Evolutionary conservation across 768 basidiomycete genomes (phyloP), one percentile per base, ranked within the genome.

Genomic region (Cyathus striatus): DNA sequence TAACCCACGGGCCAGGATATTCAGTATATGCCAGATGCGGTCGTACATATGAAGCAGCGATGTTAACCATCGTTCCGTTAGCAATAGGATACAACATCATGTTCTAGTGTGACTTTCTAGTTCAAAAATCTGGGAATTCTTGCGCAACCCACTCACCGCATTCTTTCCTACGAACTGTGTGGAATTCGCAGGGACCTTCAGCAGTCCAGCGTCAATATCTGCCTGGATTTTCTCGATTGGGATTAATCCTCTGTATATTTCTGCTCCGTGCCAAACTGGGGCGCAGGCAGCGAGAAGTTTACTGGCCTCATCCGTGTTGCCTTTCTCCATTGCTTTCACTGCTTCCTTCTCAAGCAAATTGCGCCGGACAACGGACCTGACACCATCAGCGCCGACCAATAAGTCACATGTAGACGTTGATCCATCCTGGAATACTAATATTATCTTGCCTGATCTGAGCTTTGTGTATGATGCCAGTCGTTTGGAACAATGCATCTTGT

Each of bases 71-170:
- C 38, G 58, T 61, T n/a, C 73, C 74, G 36, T 64, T 59, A 2
- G 74, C 66, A 12, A 79, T 68, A 0, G 75, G 66, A 55, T 78
- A 79, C 1, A 59, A 61, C 6, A 78, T 58, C 16, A 74, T 41
- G 52, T 70, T 66, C 78, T 79, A 18, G 20, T 10, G 27, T 30
- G 16, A 30, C 10, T 10, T 30, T 10, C 16, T 16, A 30, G 16
- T 30, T 30, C 16, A 10, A 10, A 10, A 10, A 30, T 30, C 10
- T 30, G 27, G 16, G 16, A 30, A 10, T 30, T 30, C 27, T 30
- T 30, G 16, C 27, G 10, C 16, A 10, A 14, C 9, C 3, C 23
- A 48, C 42, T 45, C 22, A 57, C 58, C 36, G 50, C 50, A 22
- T 47, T 42, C 37, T 54, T 57, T 5, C 55, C 55, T 13, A 52